Percentiles rank a stretch among this genome's conserved stretches.
Conservation (phyloP, 306 rosid species). For the Medicago ruthenica region DNA sequence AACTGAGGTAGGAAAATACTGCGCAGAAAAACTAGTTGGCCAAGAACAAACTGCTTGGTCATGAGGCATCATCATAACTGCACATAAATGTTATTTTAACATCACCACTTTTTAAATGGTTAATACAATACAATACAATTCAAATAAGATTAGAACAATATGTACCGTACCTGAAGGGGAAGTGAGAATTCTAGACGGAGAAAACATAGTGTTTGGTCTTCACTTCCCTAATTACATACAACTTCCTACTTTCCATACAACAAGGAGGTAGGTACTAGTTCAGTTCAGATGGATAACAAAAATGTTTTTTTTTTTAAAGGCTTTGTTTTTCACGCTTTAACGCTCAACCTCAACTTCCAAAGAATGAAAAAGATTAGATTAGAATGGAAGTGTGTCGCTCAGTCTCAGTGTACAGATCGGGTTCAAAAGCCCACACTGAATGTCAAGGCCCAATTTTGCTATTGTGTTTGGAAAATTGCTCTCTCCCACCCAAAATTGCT, state of each 20-base stretch:
- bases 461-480: too few relatives aligned
- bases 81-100: constrained; percentile 11
- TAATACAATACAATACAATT: too few relatives aligned
- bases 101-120: background rate
- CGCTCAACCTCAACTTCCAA: constrained; percentile 8
- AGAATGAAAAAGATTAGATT: background rate
- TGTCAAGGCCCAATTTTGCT: too few relatives aligned
- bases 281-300: background rate
- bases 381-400: background rate
- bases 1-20: constrained; percentile 72
- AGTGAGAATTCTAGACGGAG: constrained; percentile 62
- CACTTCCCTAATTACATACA: background rate
- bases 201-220: constrained; percentile 46
- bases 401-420: background rate
- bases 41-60: constrained; percentile 62
- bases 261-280: too few relatives aligned
- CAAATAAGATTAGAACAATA: too few relatives aligned
- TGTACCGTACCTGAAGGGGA: constrained; percentile 38
- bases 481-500: too few relatives aligned
- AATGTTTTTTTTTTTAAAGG: background rate
- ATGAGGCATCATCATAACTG: constrained; percentile 62
- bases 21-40: constrained; percentile 57
- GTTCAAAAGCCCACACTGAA: background rate
- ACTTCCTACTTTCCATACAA: background rate
- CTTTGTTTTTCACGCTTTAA: background rate